phyloP scores from a whole-genome alignment of 169 alveolate species.

The Cryptosporidium sp. region DNA sequence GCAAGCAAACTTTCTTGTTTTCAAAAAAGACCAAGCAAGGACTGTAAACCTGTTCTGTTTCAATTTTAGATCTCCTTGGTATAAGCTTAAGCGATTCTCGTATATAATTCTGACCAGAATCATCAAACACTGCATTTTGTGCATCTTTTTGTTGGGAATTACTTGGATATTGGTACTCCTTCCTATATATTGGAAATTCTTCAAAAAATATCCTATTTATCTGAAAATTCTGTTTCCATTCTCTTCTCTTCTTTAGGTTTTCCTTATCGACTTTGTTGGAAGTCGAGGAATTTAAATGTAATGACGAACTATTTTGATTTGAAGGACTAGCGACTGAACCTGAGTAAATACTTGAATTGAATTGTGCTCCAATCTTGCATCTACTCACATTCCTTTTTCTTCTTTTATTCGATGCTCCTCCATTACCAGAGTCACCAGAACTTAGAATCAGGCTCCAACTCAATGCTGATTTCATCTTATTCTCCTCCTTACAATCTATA shows the following conservation, averaged over 20 bases:
- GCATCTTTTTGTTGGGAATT: background rate
- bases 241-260: background rate
- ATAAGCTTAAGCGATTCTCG: slow-evolving; percentile 14
- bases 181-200: slow-evolving; percentile 59
- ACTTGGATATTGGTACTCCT: slow-evolving; percentile 32
- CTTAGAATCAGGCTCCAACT: slow-evolving; percentile 22
- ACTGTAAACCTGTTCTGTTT: background rate
- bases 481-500: background rate
- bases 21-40: background rate
- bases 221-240: slow-evolving; percentile 21
- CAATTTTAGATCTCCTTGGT: slow-evolving; percentile 4
- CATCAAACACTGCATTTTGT: background rate
- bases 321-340: background rate
- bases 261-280: background rate
- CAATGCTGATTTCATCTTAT: background rate
- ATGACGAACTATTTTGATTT: background rate
- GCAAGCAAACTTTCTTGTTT: slow-evolving; percentile 33
- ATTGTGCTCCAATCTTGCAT: background rate
- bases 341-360: background rate
- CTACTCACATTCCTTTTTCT: slow-evolving; percentile 21
- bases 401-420: slow-evolving; percentile 23
- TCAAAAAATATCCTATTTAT: slow-evolving; percentile 60
- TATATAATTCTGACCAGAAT: background rate
- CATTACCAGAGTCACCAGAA: slow-evolving; percentile 12
- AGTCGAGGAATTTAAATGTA: background rate